These are phyloP conservation scores for Microstegium vimineum DNA, from an alignment of 176 grass and related monocot genomes.

Conservation along the genomic window DNA sequence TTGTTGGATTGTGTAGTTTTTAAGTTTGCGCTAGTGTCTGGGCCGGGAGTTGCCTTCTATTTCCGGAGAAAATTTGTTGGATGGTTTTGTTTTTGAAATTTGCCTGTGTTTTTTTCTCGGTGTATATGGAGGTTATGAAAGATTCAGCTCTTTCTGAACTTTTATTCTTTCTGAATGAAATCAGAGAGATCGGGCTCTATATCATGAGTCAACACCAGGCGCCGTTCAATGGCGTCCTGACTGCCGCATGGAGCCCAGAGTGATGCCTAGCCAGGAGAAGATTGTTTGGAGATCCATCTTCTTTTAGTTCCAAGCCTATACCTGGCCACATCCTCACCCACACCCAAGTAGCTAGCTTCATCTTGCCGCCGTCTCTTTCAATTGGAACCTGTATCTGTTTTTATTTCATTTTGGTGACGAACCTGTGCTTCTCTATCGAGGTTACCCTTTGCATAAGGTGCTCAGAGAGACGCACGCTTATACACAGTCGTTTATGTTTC, in stretches of 20 bases:
- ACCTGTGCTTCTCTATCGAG: too few species aligned
- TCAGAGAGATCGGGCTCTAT: conserved; percentile 9
- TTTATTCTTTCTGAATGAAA: too few species aligned
- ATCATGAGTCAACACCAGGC: conserved; percentile 57
- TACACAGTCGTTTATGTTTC: conserved; percentile 31
- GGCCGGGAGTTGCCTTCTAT: not conserved
- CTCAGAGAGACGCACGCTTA: conserved; percentile 20
- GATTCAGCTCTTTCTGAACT: not conserved
- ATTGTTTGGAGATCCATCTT: conserved; percentile 61
- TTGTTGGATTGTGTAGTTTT: not conserved
- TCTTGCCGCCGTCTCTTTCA: too few species aligned
- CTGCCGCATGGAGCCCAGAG: conserved; percentile 64
- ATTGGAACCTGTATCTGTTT: too few species aligned
- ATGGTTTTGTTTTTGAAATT: not conserved
- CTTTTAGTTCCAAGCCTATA: conserved; percentile 58
- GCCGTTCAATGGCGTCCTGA: conserved; percentile 33
- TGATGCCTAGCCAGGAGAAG: conserved; percentile 48
- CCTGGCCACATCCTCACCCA: conserved; percentile 11
- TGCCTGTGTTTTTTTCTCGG: not conserved
- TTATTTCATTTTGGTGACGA: too few species aligned
- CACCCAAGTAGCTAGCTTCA: too few species aligned
- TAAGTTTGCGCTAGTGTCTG: too few species aligned
- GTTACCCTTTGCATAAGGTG: conserved; percentile 44
- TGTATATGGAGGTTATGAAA: not conserved
- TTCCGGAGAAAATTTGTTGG: not conserved